Evolutionary conservation across 225 moss, liverwort and hornwort species (phyloP).

Genomic region (Antitrichia curtipendula): DNA sequence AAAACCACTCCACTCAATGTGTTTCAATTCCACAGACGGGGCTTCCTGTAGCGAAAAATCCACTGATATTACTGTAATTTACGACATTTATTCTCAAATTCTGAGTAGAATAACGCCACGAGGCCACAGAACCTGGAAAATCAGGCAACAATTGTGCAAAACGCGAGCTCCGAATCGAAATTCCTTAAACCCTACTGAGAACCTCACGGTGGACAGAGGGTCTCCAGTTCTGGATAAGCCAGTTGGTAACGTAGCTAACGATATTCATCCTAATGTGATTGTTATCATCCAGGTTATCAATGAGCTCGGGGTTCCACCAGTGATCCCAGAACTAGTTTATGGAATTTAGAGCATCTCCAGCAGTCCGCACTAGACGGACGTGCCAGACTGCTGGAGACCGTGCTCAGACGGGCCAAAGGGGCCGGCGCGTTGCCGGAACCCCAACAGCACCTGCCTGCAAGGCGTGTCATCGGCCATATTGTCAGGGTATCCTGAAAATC

Average conservation of each 20-base stretch:
- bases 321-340: no score
- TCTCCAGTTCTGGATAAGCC: slow-evolving; percentile 28
- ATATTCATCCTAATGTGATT: background rate
- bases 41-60: background rate
- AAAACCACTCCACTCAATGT: background rate
- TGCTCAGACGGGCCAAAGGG: no score
- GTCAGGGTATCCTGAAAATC: no score
- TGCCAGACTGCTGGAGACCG: no score
- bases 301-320: background rate
- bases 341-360: no score
- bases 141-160: background rate
- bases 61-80: background rate
- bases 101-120: background rate
- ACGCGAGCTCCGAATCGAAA: background rate
- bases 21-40: background rate
- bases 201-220: background rate
- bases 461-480: no score
- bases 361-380: no score
- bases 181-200: slow-evolving; percentile 26
- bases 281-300: background rate
- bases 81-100: background rate
- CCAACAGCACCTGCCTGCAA: no score
- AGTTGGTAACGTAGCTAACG: background rate
- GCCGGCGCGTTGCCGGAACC: no score
- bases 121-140: background rate